Conservation (phyloP, 2,329 filamentous ascomycete species). For the Talaromyces sp. region DNA sequence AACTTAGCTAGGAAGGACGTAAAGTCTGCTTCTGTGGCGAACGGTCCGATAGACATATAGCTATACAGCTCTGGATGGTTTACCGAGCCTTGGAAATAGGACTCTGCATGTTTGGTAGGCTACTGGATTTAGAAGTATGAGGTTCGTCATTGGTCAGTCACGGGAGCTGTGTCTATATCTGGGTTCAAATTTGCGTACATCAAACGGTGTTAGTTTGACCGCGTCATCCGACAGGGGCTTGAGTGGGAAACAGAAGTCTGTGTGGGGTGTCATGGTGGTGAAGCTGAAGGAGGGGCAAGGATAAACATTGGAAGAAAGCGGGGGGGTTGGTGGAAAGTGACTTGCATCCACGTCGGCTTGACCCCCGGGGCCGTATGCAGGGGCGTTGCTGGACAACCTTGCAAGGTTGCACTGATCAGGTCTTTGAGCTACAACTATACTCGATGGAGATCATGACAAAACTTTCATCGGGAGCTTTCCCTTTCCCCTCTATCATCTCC, state of each 20-base stretch:
- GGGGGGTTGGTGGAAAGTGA: no score
- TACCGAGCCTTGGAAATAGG: background rate
- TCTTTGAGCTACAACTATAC: no score
- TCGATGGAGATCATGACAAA: background rate
- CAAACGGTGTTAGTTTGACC: conserved; percentile 5
- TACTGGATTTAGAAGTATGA: background rate
- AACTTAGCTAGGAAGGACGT: background rate
- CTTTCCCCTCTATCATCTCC: no score
- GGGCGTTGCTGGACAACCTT: conserved; percentile 4
- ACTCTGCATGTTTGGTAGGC: conserved; percentile 9
- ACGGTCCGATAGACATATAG: conserved; percentile 9
- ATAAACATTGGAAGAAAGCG: no score
- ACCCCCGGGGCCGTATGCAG: conserved; percentile 15
- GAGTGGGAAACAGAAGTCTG: conserved; percentile 4
- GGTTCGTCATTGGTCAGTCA: no score
- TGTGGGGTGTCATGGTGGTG: background rate
- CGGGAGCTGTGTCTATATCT: no score
- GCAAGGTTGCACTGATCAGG: conserved; percentile 11
- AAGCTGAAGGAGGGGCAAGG: background rate
- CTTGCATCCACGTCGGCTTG: background rate
- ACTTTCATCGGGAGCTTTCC: no score
- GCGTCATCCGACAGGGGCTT: conserved; percentile 7
- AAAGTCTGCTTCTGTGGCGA: conserved; percentile 6
- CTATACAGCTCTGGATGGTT: background rate
- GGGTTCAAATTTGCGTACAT: background rate